Evolutionary conservation across 768 basidiomycete genomes (phyloP).

Genomic region (Macrolepiota albuminosa): DNA sequence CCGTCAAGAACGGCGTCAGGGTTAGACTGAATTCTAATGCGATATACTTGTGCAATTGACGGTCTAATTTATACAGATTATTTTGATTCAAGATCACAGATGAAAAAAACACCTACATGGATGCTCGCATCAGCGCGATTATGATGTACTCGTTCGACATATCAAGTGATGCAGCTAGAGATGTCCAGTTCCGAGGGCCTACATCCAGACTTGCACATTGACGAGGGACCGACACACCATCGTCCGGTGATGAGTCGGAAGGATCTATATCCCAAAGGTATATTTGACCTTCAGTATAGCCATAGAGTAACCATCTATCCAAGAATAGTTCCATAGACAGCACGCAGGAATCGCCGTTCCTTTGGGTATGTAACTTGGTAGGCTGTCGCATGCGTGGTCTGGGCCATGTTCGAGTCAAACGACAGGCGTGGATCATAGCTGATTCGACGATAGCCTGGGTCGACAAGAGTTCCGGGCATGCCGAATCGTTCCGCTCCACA

Average conservation of each 20-base stretch:
- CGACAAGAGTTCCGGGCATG: not conserved
- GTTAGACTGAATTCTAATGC: constrained; percentile 3
- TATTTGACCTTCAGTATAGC: constrained; percentile 36
- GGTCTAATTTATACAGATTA: constrained; percentile 12
- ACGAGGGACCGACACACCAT: not conserved
- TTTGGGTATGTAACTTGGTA: constrained; percentile 3
- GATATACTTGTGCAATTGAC: constrained; percentile 5
- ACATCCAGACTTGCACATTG: constrained; percentile 9
- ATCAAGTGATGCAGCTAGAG: constrained; percentile 8
- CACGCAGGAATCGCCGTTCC: constrained; percentile 12
- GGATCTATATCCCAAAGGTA: constrained; percentile 37
- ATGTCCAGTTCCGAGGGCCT: constrained; percentile 12
- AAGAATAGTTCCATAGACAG: constrained; percentile 35
- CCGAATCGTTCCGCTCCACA: not conserved
- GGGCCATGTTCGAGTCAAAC: constrained; percentile 10
- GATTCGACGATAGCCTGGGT: constrained; percentile 4
- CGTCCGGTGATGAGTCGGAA: not conserved
- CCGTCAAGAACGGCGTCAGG: not conserved
- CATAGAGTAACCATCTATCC: constrained; percentile 44
- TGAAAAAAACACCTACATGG: constrained; percentile 16
- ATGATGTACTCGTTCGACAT: constrained; percentile 14
- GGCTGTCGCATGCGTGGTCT: constrained; percentile 4
- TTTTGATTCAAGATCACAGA: not conserved
- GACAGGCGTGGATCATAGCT: constrained; percentile 4
- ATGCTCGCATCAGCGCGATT: constrained; percentile 21